Base-by-base conservation (phyloP, 108 stramenopile genomes). In the Fragilaria radians region DNA sequence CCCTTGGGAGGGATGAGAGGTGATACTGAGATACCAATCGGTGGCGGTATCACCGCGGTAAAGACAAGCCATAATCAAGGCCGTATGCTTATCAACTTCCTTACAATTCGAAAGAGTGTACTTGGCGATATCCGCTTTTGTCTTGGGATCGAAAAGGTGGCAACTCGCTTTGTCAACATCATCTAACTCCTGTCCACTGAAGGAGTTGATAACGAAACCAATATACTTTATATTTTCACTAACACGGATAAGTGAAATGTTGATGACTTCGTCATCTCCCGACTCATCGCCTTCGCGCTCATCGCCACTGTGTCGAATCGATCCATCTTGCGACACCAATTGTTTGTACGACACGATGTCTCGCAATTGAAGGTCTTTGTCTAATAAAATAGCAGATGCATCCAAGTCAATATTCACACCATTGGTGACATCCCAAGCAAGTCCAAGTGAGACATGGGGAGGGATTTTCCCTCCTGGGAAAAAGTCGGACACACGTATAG, bases 361-460 rank as follows among this genome's bases (percentile, higher is more conserved):
- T 7, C 61, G 59, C 47, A 65, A 24, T 18, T 70, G 69, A 21
- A 66, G 28, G 18, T 73, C 50, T 1, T 58, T 45, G 32, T 73
- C 76, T 0, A 77, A 59, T 46, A 71, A 77, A 5, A 72, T 45
- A 0, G 52, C 72, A 0, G 69, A 73, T 0, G 76, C 76, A 51
- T 77, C 76, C 7, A 77, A 30, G 48, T 77, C 76, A 21, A 77
- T 71, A 32, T 72, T 68, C 23, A 71, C 72, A 25, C 77, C 77
- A 62, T 73, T 50, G 0, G 73, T 71, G 1, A 78, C 68, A 58
- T 78, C 77, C 77, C 77, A 78, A 0, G 77, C 70, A 27, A 78
- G 28, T 0, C 77, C 77, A 66, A 78, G 62, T 0, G 62, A 61
- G 1, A 78, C 25, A 18, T 46, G 48, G 1, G 45, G 32, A 9